Evolutionary conservation across 2,329 filamentous ascomycete species (phyloP), one percentile per base, ranked within the genome.

Genomic region (Calonectria fujianensis): DNA sequence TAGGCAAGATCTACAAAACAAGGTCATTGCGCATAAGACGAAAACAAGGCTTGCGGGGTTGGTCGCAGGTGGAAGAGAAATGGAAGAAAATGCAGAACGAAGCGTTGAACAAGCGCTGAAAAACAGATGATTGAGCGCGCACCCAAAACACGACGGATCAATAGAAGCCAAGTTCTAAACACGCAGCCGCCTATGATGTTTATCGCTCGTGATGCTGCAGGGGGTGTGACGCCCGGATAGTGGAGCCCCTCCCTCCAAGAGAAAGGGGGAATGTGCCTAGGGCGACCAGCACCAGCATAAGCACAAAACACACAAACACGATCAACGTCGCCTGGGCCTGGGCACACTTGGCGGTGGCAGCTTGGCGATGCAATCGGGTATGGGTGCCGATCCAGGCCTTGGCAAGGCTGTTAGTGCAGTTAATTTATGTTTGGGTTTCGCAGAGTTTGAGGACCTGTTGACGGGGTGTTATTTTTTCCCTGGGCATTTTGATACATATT

Each of bases 311-410:
- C 32, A 9, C 20, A 67, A 51, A 45, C 27, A 57, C 18, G 37
- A 63, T 45, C 35, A 52, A 50, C 32, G 18, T 39, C n/a, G 8
- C 39, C 52, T 32, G 39, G n/a, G 24, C 45, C 35, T 51, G 52
- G 45, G 65, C 48, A 54, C 51, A 63, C 80, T 80, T 79, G 77
- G 79, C 78, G 76, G 69, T 52, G 66, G 57, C 59, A 73, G 51
- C 76, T 76, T 79, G 75, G 77, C 72, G 67, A 75, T 70, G 67
- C 59, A 75, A 81, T 81, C 79, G 79, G 77, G 79, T 77, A 48
- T 64, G 51, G 74, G 71, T 81, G 80, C 80, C 78, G 80, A 81
- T 80, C 79, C 70, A 66, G 63, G 74, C 45, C 79, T 81, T 81
- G 80, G 77, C 80, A 80, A 69, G 69, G 71, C 76, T 76, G 31